These are phyloP conservation scores for Moniliophthora roreri DNA, from an alignment of 1,284 basidiomycete genomes.

Conservation along the genomic window DNA sequence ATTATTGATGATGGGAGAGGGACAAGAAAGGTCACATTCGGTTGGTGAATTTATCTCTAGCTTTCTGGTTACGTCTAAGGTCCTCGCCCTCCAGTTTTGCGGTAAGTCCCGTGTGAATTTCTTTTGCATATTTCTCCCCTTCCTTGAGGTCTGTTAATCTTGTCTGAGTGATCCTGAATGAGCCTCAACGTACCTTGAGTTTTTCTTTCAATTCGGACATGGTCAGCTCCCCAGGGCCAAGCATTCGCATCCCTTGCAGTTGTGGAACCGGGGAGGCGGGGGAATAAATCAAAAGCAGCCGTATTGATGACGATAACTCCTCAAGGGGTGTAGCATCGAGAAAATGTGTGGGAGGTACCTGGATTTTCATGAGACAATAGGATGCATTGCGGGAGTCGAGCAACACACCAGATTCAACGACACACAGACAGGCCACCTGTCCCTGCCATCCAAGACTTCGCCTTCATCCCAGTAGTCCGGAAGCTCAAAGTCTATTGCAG, in stretches of 20 bases:
- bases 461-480: conserved; percentile 86
- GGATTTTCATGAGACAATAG: conserved; percentile 2
- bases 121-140: conserved; percentile 11
- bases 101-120: conserved; percentile 11
- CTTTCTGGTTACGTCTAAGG: conserved; percentile 14
- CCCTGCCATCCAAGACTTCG: conserved; percentile 54
- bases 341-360: conserved; percentile 59
- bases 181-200: conserved; percentile 43
- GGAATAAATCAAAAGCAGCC: conserved; percentile 61
- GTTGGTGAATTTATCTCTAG: conserved; percentile 12
- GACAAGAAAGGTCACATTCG: conserved; percentile 6
- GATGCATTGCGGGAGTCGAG: neutral
- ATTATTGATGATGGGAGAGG: neutral
- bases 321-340: conserved; percentile 69
- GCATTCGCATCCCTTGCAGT: conserved; percentile 60
- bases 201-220: conserved; percentile 46
- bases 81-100: conserved; percentile 14
- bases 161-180: neutral
- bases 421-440: conserved; percentile 71
- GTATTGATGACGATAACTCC: conserved; percentile 58
- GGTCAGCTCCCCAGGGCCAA: conserved; percentile 57
- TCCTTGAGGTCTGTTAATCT: conserved; percentile 1
- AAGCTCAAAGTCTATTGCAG: conserved; percentile 76
- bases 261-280: conserved; percentile 42
- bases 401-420: conserved; percentile 70